phyloP scores from a whole-genome alignment of 495 filamentous ascomycete genomes.

The Cryomyces minteri region DNA sequence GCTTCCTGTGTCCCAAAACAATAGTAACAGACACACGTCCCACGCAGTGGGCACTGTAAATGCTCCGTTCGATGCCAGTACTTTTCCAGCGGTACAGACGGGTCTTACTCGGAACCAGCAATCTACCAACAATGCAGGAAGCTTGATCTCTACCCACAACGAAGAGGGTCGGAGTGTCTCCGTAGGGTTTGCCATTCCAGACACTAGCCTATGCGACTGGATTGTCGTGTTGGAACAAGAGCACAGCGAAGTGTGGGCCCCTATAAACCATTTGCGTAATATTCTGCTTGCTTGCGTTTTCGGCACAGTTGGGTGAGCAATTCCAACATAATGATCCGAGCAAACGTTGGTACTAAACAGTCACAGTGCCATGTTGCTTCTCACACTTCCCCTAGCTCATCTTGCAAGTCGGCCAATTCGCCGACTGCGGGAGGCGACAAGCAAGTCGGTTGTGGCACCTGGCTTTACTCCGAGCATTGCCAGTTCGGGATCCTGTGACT shows the following conservation, averaged over 20 bases:
- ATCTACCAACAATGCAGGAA: slow-evolving; percentile 39
- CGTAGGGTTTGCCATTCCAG: slow-evolving; percentile 50
- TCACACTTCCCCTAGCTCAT: slow-evolving; percentile 62
- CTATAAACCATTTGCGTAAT: slow-evolving; percentile 50
- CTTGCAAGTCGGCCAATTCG: slow-evolving; percentile 63
- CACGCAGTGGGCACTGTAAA: slow-evolving; percentile 26
- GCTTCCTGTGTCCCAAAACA: slow-evolving; percentile 17
- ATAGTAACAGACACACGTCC: slow-evolving; percentile 27
- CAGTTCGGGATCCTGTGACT: too few species aligned
- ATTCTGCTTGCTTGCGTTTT: slow-evolving; percentile 75
- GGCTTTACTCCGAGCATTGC: slow-evolving; percentile 17
- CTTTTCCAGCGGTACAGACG: slow-evolving; percentile 37
- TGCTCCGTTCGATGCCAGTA: slow-evolving; percentile 33
- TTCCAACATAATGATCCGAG: too few species aligned
- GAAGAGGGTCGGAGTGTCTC: slow-evolving; percentile 47
- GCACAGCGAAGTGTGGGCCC: slow-evolving; percentile 50
- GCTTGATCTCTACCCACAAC: slow-evolving; percentile 45
- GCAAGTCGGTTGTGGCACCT: slow-evolving; percentile 51
- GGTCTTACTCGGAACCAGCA: slow-evolving; percentile 28
- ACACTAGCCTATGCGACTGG: slow-evolving; percentile 54
- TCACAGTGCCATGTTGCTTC: slow-evolving; percentile 31
- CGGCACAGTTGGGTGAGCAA: slow-evolving; percentile 40
- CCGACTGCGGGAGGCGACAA: slow-evolving; percentile 56
- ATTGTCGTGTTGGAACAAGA: slow-evolving; percentile 63
- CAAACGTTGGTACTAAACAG: too few species aligned